Base-by-base conservation (phyloP, 106 monocot species). In the Acorus calamus region DNA sequence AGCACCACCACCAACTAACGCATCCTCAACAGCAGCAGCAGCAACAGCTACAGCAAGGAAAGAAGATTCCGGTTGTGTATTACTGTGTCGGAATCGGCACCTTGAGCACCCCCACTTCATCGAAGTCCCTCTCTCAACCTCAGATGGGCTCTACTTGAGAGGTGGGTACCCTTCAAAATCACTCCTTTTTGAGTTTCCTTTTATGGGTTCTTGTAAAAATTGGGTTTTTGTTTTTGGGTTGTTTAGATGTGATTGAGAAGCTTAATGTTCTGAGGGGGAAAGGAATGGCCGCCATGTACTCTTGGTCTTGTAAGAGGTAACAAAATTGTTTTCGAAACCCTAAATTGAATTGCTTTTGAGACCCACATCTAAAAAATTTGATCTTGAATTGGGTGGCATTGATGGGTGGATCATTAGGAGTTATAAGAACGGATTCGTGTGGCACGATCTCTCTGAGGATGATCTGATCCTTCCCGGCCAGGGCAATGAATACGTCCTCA, bases 381-480 rank as follows among this genome's bases (percentile, higher is more conserved):
- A 28, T 28, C 28, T 28, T 28, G 28, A 28, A 28, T 28, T 28
- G 28, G 28, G 28, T 28, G 28, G 28, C 28, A 42, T 57, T 46
- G 44, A 55, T 48, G 14, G 4, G 11, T 44, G 52, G 60, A 64
- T 7, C 57, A 11, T 58, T 63, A 92, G 92, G 88, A 71, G 84
- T 65, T 92, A 92, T 78, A 92, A 88, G 85, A 88, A 85, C 63
- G 92, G 92, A 44, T 92, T 82, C 56, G 85, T 92, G 47, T 92
- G 92, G 92, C 84, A 92, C 50, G 92, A 92, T 60, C 68, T 92
- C 57, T 77, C 82, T 4, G 92, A 88, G 64, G 88, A 88, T 43
- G 92, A 92, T 79, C 69, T 85, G 41, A 74, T 88, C 46, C 73
- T 76, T 6, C 85, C 92, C 3, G 78, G 71, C 8, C 60, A 80